Evolutionary conservation across 805 yeast genomes (phyloP).

Genomic region (Candida koratica): DNA sequence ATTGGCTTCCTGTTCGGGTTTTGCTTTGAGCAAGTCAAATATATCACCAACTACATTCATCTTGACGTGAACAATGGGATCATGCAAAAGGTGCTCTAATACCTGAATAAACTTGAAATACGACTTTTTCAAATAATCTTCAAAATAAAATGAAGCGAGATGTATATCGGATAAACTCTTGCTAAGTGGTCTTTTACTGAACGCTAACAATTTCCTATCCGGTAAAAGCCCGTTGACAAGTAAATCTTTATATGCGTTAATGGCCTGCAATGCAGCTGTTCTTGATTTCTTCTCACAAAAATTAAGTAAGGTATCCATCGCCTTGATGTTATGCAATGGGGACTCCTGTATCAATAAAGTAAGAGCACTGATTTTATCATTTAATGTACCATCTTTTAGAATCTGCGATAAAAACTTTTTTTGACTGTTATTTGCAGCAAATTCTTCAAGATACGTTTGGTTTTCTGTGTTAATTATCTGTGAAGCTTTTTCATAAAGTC

Average conservation of each 20-base stretch:
- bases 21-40: conserved; percentile 72
- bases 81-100: conserved; percentile 80
- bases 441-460: conserved; percentile 64
- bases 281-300: conserved; percentile 89
- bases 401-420: conserved; percentile 85
- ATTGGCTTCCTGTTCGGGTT: conserved; percentile 97
- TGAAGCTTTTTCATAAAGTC: conserved; percentile 63
- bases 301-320: conserved; percentile 70
- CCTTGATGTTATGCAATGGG: conserved; percentile 82
- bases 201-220: conserved; percentile 73
- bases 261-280: conserved; percentile 87
- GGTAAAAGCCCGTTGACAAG: conserved; percentile 80
- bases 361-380: conserved; percentile 91
- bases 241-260: conserved; percentile 86
- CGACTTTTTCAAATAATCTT: conserved; percentile 76
- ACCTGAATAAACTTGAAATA: conserved; percentile 74
- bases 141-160: conserved; percentile 76
- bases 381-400: conserved; percentile 85
- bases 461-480: conserved; percentile 67
- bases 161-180: conserved; percentile 41
- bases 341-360: conserved; percentile 93
- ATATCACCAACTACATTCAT: conserved; percentile 71
- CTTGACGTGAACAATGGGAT: conserved; percentile 85
- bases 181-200: conserved; percentile 67
- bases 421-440: conserved; percentile 73